Base-by-base conservation (phyloP, 1,284 basidiomycete species). In the Melanopsichium pennsylvanicum region DNA sequence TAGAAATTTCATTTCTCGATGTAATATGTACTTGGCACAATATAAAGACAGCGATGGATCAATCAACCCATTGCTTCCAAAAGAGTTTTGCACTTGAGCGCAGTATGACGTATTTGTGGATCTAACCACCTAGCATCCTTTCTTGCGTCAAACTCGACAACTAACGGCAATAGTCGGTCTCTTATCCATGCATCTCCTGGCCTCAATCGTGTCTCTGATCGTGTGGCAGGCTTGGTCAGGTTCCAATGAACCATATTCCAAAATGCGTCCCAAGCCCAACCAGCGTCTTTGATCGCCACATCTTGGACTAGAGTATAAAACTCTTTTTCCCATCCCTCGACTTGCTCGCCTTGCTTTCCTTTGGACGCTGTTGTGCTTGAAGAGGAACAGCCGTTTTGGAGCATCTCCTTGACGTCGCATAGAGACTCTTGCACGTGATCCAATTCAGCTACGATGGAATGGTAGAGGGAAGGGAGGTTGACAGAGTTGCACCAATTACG, bases 401-500 rank as follows among this genome's bases (percentile, higher is more conserved):
- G 79, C 64, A 85, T 77, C 4, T 80, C 75, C 27, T 74, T 75
- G 0, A 86, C 84, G 43, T 86, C 85, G 5, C 41, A 52, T 11
- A 86, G 83, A 0, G 82, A 79, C 0, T 76, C 74, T 27, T 84
- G 81, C 11, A 84, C 84, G 7, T 83, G 75, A 0, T 44, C 38
- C 2, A 84, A 81, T 18, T 83, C 81, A 1, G 56, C 29, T 1
- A 71, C 58, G 16, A 86, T 82, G 2, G 84, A 77, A 0, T 45
- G 38, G 74, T 84, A 86, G 44, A 86, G 81, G 7, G 72, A 70
- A 0, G 78, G 70, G 5, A 87, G 74, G 38, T 85, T 85, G 19
- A 82, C 78, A 0, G 84, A 77, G 51, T 86, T 83, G 69, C 83
- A 83, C 83, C 86, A 86, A 63, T 81, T 81, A 46, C 75, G 72